These are phyloP conservation scores for Nakazawaea populi DNA, from an alignment of 805 yeast species.

Conservation along the genomic window DNA sequence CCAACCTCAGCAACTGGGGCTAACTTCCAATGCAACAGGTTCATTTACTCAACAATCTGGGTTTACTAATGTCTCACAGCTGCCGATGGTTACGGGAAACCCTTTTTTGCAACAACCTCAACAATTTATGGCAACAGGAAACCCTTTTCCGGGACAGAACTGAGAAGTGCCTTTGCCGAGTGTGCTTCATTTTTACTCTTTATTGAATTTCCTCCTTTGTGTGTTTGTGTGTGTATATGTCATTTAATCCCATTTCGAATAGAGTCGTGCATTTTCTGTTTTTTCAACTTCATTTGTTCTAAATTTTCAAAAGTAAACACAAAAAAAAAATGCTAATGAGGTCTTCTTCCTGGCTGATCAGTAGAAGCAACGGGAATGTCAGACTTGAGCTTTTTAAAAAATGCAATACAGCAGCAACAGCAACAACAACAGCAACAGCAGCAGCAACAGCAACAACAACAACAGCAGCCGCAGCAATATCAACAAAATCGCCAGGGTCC, in stretches of 20 bases:
- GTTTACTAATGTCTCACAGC: background rate
- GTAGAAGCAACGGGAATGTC: background rate
- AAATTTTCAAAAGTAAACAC: background rate
- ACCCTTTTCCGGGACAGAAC: background rate
- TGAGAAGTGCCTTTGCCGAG: background rate
- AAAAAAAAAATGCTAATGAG: background rate
- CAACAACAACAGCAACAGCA: background rate
- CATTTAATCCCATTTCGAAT: background rate
- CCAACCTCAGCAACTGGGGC: background rate
- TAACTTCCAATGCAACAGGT: background rate
- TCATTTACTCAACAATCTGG: background rate
- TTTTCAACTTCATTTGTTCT: background rate
- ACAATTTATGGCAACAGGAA: background rate
- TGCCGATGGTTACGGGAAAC: slow-evolving; percentile 6
- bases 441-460: background rate
- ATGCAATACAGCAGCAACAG: slow-evolving; percentile 1
- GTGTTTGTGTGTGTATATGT: background rate
- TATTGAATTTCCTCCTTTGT: background rate
- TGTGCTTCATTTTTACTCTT: background rate
- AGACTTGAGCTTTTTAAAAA: slow-evolving; percentile 2
- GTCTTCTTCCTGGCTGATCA: background rate
- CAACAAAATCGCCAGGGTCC: background rate
- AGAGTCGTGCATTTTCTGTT: slow-evolving; percentile 8
- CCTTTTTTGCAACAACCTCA: slow-evolving; percentile 3
- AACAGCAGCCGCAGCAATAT: background rate